Evolutionary conservation across 2,329 filamentous ascomycete species (phyloP).

Genomic region (Venturia effusa): DNA sequence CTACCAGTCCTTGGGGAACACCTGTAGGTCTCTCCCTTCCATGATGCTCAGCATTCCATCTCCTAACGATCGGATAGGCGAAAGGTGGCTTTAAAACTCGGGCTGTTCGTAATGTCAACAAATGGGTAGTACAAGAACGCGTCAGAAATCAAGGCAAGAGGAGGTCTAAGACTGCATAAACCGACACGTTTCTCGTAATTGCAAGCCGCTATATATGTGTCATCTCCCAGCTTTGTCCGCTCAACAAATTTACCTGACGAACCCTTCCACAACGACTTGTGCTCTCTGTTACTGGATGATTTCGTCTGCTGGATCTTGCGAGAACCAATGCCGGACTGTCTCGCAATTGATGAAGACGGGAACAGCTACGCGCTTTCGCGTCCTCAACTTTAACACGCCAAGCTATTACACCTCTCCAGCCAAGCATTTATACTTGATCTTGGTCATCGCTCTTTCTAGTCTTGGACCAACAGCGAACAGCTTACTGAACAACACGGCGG

Average conservation of each 20-base stretch:
- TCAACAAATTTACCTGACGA: too few species aligned
- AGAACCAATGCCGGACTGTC: too few species aligned
- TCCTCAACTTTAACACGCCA: too few species aligned
- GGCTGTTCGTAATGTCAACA: conserved; percentile 80
- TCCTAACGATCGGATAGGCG: conserved; percentile 31
- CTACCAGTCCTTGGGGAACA: conserved; percentile 91
- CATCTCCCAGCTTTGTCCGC: neutral
- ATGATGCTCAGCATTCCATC: conserved; percentile 10
- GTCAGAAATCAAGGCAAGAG: conserved; percentile 87
- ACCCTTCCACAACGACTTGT: neutral
- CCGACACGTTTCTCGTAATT: neutral
- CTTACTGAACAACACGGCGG: too few species aligned
- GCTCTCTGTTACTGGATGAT: neutral
- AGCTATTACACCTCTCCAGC: too few species aligned
- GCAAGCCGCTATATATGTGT: neutral
- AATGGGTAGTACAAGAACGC: conserved; percentile 75
- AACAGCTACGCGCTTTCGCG: too few species aligned
- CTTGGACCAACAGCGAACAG: too few species aligned
- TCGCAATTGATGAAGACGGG: too few species aligned
- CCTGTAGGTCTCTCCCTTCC: conserved; percentile 55
- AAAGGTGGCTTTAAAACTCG: conserved; percentile 90
- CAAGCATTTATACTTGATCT: too few species aligned
- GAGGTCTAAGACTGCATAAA: conserved; percentile 20
- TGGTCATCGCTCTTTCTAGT: too few species aligned
- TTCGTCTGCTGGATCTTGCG: neutral